Conservation (phyloP, 2,329 filamentous ascomycete genomes). For the Neocucurbitaria cava region DNA sequence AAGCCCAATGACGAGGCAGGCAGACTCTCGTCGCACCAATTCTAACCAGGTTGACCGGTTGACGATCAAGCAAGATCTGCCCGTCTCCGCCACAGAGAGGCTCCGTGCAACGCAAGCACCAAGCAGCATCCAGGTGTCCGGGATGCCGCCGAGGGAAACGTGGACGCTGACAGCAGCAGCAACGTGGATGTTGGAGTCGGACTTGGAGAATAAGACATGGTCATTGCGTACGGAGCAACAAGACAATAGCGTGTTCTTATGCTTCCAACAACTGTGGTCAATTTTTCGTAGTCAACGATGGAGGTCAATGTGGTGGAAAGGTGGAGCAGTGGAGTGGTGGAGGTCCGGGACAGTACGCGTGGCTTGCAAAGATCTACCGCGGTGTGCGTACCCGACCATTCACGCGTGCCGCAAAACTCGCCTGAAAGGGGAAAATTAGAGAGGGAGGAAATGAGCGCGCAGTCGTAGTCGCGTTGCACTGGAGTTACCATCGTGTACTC, state of each 20-base stretch:
- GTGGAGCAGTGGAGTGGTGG: conserved; percentile 6
- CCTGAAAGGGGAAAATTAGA: conserved; percentile 5
- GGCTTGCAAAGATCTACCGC: conserved; percentile 14
- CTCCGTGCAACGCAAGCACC: conserved; percentile 5
- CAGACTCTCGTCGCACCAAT: conserved; percentile 7
- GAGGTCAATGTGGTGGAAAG: conserved; percentile 6
- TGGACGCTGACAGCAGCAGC: background rate
- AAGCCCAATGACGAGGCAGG: conserved; percentile 14
- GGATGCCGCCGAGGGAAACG: background rate
- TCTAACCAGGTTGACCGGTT: conserved; percentile 11
- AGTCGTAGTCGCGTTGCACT: conserved; percentile 1
- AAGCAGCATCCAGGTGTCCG: background rate
- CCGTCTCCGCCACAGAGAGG: conserved; percentile 9
- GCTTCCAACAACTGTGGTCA: background rate
- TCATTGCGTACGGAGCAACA: background rate
- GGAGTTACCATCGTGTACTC: background rate
- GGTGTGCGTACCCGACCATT: conserved; percentile 6
- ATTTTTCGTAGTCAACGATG: background rate
- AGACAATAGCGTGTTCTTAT: conserved; percentile 1
- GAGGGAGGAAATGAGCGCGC: conserved; percentile 10
- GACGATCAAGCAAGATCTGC: conserved; percentile 9
- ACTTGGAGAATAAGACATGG: background rate
- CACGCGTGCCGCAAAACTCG: conserved; percentile 10
- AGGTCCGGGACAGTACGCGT: conserved; percentile 9
- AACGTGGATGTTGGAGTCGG: background rate